These are phyloP conservation scores for Moniliella sp. DNA, from an alignment of 1,284 basidiomycete genomes.

Conservation along the genomic window DNA sequence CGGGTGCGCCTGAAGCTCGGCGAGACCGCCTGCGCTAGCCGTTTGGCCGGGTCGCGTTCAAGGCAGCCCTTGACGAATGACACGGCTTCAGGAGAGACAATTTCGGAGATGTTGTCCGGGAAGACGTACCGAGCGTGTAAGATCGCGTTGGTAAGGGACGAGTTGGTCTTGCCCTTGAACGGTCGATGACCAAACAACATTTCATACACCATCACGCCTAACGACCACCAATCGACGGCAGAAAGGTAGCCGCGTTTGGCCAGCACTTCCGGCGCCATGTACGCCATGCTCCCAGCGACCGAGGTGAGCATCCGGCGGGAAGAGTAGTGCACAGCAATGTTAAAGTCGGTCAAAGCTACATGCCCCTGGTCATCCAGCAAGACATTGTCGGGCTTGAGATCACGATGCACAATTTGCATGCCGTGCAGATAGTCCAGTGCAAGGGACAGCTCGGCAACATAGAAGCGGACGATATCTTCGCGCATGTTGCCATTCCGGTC, in stretches of 20 bases:
- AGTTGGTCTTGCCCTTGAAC: constrained; percentile 24
- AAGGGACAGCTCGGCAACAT: constrained; percentile 64
- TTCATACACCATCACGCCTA: constrained; percentile 24
- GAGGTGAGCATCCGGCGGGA: constrained; percentile 63
- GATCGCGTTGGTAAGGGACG: constrained; percentile 20
- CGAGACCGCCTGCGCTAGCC: constrained; percentile 52
- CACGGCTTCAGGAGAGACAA: constrained; percentile 15
- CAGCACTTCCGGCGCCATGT: constrained; percentile 47
- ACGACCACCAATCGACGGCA: constrained; percentile 24
- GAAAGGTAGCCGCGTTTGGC: constrained; percentile 23
- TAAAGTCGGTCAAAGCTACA: constrained; percentile 91
- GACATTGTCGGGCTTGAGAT: constrained; percentile 90
- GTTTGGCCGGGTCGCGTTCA: constrained; percentile 58
- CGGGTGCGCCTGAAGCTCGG: constrained; percentile 48
- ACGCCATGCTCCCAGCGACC: constrained; percentile 71
- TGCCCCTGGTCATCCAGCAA: constrained; percentile 75
- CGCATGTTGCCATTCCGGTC: constrained; percentile 54
- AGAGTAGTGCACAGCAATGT: constrained; percentile 90
- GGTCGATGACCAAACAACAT: constrained; percentile 21
- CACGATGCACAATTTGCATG: constrained; percentile 68
- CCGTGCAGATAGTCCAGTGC: constrained; percentile 72
- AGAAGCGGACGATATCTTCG: constrained; percentile 69
- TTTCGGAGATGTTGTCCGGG: constrained; percentile 21
- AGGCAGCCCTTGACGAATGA: constrained; percentile 38
- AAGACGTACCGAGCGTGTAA: constrained; percentile 20